phyloP scores from a whole-genome alignment of 208 protist genomes.

The Balamuthia mandrillaris region DNA sequence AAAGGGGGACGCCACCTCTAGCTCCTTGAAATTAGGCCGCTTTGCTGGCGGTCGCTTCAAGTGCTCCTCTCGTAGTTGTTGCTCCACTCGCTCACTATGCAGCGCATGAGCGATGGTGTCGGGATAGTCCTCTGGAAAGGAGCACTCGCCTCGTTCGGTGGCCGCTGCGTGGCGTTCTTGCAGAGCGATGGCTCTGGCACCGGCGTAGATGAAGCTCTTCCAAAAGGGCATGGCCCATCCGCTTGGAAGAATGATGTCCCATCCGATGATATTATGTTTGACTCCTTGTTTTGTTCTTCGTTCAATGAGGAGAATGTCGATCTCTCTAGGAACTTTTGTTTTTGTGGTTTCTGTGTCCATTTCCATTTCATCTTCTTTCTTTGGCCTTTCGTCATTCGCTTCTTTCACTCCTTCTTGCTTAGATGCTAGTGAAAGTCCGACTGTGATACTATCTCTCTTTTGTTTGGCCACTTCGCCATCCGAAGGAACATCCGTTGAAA shows the following conservation, averaged over 20 bases:
- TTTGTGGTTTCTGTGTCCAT: too few species aligned
- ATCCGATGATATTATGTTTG: too few species aligned
- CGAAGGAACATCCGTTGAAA: too few species aligned
- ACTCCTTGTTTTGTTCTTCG: too few species aligned
- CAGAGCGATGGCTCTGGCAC: slow-evolving; percentile 48
- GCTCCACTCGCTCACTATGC: background rate
- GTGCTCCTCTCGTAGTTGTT: background rate
- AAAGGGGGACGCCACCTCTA: slow-evolving; percentile 47
- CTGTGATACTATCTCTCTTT: too few species aligned
- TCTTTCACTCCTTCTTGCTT: too few species aligned
- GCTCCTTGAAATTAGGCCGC: slow-evolving; percentile 45
- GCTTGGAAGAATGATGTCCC: slow-evolving; percentile 58
- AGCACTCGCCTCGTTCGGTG: slow-evolving; percentile 40
- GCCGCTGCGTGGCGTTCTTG: slow-evolving; percentile 37
- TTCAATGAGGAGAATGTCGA: too few species aligned
- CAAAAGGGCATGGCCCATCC: slow-evolving; percentile 54
- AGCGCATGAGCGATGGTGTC: slow-evolving; percentile 9
- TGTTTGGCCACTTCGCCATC: too few species aligned
- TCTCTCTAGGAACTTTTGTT: too few species aligned
- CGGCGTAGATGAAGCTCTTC: slow-evolving; percentile 53
- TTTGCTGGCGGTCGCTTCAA: slow-evolving; percentile 36
- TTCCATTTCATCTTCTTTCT: too few species aligned
- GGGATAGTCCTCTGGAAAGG: slow-evolving; percentile 54
- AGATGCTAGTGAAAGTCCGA: too few species aligned
- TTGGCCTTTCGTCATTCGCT: too few species aligned